Base-by-base conservation (phyloP, 202 grass and related monocot species). In the Alloteropsis angusta region DNA sequence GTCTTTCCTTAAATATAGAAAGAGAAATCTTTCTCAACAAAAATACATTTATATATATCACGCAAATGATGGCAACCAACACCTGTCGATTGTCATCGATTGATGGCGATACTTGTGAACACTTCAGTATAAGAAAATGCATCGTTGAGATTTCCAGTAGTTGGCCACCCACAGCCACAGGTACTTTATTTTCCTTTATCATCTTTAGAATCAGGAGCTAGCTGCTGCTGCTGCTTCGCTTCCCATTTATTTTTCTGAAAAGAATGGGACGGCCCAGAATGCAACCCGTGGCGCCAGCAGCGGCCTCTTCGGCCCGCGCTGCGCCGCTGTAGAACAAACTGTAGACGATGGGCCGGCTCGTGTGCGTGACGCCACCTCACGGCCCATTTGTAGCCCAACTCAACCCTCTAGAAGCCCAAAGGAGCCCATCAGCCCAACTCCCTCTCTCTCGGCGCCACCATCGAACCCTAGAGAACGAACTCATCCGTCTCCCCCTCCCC, bases 91-190 rank as follows among this genome's bases (percentile, higher is more conserved):
- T 48, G 1, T 9, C 53, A 52, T 50, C 53, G 3, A 35, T 76
- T 18, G 68, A 83, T 60, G 18, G 65, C n/a, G 67, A 71, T 49
- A 65, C 46, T 11, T 26, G 30, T 70, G 17, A 55, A n/a, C 14
- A 9, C 34, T n/a, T 17, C 3, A 8, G 44, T 17, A 69, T 30
- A 38, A 50, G 39, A 52, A 53, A 65, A 10, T 82, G 59, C 4
- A 34, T 65, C 44, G 4, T 74, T 74, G 69, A 41, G 26, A 72
- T 65, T 32, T 82, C 47, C 47, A 74, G 38, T 82, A 23, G 58
- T 35, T 82, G 25, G 11, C 23, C 58, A 82, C 69, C 41, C 11
- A 34, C 4, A 6, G 8, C 41, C 11, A 34, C 4, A 6, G 8
- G 30, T 21, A 19, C 62, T 74, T 78, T 54, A 25, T 52, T 65